Evolutionary conservation across 768 basidiomycete species (phyloP).

Genomic region (Boletus pseudopeckii): DNA sequence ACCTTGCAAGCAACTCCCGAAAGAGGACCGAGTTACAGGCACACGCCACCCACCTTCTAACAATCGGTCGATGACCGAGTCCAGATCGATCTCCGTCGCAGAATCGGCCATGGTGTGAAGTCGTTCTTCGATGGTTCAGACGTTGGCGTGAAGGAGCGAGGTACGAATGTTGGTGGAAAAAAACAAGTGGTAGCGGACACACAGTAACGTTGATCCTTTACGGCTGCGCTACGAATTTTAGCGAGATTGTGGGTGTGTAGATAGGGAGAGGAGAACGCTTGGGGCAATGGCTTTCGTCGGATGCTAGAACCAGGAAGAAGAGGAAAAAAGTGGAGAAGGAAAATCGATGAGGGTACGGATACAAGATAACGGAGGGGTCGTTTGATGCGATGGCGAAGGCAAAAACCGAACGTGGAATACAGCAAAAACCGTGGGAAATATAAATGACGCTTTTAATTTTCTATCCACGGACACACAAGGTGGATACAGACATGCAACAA

Average conservation of each 20-base stretch:
- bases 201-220: slow-evolving; percentile 22
- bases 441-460: neutral
- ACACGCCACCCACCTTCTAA: slow-evolving; percentile 80
- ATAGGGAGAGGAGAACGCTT: neutral
- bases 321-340: slow-evolving; percentile 10
- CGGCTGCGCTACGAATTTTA: slow-evolving; percentile 23
- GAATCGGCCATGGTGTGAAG: slow-evolving; percentile 64
- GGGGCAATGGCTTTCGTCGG: slow-evolving; percentile 16
- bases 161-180: slow-evolving; percentile 22
- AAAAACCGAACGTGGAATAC: slow-evolving; percentile 32
- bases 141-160: slow-evolving; percentile 17
- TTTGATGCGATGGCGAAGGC: slow-evolving; percentile 30
- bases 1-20: slow-evolving; percentile 6
- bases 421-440: slow-evolving; percentile 31
- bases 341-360: slow-evolving; percentile 34
- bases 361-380: slow-evolving; percentile 34
- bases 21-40: slow-evolving; percentile 23
- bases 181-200: slow-evolving; percentile 17
- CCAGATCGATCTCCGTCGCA: slow-evolving; percentile 93
- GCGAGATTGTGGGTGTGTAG: slow-evolving; percentile 3
- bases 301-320: slow-evolving; percentile 23
- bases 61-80: slow-evolving; percentile 98
- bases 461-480: neutral
- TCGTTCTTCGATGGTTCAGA: slow-evolving; percentile 13
- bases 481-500: neutral